Evolutionary conservation across 441 rosid species (phyloP).

Genomic region (Eruca vesicaria): DNA sequence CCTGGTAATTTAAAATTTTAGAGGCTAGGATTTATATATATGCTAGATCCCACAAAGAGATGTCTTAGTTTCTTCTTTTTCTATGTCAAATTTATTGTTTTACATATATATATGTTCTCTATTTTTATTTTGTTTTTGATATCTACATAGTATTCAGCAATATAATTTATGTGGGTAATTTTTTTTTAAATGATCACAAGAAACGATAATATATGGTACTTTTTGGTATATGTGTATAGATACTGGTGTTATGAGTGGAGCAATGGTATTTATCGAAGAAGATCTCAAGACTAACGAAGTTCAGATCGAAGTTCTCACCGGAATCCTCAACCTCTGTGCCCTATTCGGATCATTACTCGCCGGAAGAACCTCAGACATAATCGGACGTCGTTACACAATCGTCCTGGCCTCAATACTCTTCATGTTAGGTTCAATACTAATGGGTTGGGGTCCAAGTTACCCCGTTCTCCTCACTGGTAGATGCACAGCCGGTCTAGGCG

Average conservation of each 20-base stretch:
- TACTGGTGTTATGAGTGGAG: constrained; percentile 95
- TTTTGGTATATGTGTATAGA: constrained; percentile 37
- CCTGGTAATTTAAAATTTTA: background rate
- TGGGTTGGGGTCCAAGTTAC: constrained; percentile 76
- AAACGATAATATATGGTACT: background rate
- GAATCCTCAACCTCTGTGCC: constrained; percentile 76
- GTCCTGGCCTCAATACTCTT: constrained; percentile 62
- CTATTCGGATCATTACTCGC: constrained; percentile 64
- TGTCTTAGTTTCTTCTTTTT: background rate
- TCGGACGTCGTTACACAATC: constrained; percentile 85
- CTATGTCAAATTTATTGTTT: background rate
- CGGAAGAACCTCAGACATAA: constrained; percentile 75
- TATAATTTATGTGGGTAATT: background rate
- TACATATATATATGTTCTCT: background rate
- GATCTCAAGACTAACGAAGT: constrained; percentile 65
- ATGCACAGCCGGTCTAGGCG: constrained; percentile 74
- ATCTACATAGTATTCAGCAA: background rate
- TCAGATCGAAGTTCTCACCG: constrained; percentile 69
- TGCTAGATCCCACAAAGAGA: background rate
- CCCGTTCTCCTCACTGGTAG: constrained; percentile 58
- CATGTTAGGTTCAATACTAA: constrained; percentile 65
- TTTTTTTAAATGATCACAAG: background rate
- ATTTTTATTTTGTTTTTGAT: background rate
- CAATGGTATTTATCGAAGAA: constrained; percentile 86
- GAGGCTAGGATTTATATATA: background rate